These are phyloP conservation scores for Trypanosoma scelopori DNA, from an alignment of 208 protist species.

Conservation along the genomic window DNA sequence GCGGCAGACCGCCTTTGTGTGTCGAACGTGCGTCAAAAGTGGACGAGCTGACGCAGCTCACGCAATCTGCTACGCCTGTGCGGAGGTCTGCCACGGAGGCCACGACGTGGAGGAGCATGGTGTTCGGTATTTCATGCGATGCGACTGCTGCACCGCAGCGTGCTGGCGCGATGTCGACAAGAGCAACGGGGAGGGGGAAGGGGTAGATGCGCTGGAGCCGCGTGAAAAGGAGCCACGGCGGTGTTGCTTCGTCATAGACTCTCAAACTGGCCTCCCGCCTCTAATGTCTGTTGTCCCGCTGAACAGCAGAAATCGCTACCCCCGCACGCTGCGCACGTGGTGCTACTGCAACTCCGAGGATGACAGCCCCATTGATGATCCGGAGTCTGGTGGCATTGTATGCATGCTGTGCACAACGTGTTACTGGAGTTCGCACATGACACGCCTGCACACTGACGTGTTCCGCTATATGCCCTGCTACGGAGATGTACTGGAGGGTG, in stretches of 20 bases:
- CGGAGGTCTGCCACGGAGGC: conserved; percentile 73
- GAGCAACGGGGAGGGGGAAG: conserved; percentile 1
- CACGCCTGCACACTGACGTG: conserved; percentile 44
- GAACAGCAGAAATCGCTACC: conserved; percentile 77
- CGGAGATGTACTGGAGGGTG: conserved; percentile 70
- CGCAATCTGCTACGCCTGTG: conserved; percentile 75
- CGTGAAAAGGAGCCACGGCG: conserved; percentile 25
- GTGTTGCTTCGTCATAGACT: conserved; percentile 79
- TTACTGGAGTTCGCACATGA: conserved; percentile 81
- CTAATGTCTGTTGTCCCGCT: conserved; percentile 42
- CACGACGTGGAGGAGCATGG: conserved; percentile 88
- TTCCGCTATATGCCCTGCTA: conserved; percentile 76
- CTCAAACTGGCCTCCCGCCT: conserved; percentile 47
- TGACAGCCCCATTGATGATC: conserved; percentile 49
- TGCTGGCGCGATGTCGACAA: conserved; percentile 47
- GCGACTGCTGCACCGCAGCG: conserved; percentile 81
- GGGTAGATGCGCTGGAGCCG: background rate
- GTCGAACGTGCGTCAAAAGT: conserved; percentile 70
- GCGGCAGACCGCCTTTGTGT: conserved; percentile 77
- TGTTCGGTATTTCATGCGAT: conserved; percentile 82
- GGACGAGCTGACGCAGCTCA: conserved; percentile 62
- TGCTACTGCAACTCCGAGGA: conserved; percentile 80
- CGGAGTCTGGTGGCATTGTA: conserved; percentile 61
- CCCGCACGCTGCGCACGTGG: conserved; percentile 64
- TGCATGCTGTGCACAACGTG: conserved; percentile 81